Evolutionary conservation across 2,329 filamentous ascomycete species (phyloP).

Genomic region (Amesomyces nigricolor): DNA sequence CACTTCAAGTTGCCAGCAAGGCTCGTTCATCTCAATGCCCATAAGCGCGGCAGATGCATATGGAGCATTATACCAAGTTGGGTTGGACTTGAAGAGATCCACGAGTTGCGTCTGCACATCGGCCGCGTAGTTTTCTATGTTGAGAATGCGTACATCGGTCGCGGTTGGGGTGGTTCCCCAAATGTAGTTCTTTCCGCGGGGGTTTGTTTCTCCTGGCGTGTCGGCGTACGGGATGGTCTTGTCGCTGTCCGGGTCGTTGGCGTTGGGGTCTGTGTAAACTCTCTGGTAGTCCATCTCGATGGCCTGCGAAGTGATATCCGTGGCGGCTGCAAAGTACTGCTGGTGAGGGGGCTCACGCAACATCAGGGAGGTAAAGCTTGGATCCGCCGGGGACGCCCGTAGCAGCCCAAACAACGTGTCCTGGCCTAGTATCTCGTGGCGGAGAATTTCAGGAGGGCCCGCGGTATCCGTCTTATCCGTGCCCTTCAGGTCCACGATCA

Average conservation of each 20-base stretch:
- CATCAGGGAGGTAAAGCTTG: slow-evolving; percentile 17
- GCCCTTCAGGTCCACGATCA: too few relatives aligned
- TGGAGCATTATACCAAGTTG: not conserved
- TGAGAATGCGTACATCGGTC: slow-evolving; percentile 10
- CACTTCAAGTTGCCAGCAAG: slow-evolving; percentile 16
- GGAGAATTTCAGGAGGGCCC: slow-evolving; percentile 26
- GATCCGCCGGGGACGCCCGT: not conserved
- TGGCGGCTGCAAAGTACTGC: slow-evolving; percentile 31
- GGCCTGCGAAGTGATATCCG: slow-evolving; percentile 15
- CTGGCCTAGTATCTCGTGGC: slow-evolving; percentile 31
- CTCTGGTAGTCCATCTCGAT: slow-evolving; percentile 22
- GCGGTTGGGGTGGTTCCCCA: too few relatives aligned
- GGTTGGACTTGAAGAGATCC: not conserved
- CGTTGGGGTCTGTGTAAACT: slow-evolving; percentile 26
- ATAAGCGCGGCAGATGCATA: slow-evolving; percentile 18
- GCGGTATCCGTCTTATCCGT: slow-evolving; percentile 14
- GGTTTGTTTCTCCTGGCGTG: too few relatives aligned
- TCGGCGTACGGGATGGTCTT: not conserved
- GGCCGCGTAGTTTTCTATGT: not conserved
- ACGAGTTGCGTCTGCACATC: not conserved
- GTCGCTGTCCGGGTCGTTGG: slow-evolving; percentile 4
- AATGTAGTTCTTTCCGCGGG: too few relatives aligned
- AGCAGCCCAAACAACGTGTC: slow-evolving; percentile 31
- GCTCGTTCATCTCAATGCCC: slow-evolving; percentile 26
- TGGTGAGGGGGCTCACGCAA: slow-evolving; percentile 37